Evolutionary conservation across 257 asterid genomes (phyloP), one percentile per base, ranked within the genome.

Genomic region (Haberlea rhodopensis): DNA sequence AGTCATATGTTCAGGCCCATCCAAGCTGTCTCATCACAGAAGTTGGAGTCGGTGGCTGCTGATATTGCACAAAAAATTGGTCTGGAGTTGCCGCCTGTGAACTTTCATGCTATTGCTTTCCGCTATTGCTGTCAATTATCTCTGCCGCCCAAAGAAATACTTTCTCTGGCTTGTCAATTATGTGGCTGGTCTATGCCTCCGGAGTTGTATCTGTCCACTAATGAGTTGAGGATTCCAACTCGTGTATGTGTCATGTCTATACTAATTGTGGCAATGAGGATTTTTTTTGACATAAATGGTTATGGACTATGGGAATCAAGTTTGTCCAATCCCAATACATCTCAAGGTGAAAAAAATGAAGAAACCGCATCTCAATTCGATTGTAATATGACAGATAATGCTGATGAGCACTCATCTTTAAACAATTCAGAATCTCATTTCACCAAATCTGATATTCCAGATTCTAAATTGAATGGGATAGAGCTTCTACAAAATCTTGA

Each of bases 131-230:
- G 58, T 49, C 70, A 84, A 60, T 77, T 90, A 55, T 79, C 81
- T 54, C 79, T 91, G 80, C 95, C 96, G 31, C 57, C 53, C 16
- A 46, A 20, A 66, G 67, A 68, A 60, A 68, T 88, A 76, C 88
- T 91, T 75, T 78, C 80, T 59, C 71, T 57, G 64, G 90, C 96
- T 40, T 79, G 87, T 68, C 84, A 62, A 18, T 68, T 88, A 49
- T 86, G 69, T 71, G 91, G 82, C 60, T 91, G 98, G 96, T 80
- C 87, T 63, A 75, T 61, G 88, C 86, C 95, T 31, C 69, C 90
- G 4, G 95, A 82, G 63, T 63, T 91, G 67, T 85, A 75, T 71
- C 69, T 91, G 22, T 88, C 88, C 6, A 74, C 78, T 34, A 85
- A 78, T 18, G 84, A 81, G 71, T 22, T 21, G 23, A 79, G 84